A percentile compares a stretch with the other conserved stretches of the same genome.
Conservation (phyloP, 768 basidiomycete species). For the Mycena epipterygia region DNA sequence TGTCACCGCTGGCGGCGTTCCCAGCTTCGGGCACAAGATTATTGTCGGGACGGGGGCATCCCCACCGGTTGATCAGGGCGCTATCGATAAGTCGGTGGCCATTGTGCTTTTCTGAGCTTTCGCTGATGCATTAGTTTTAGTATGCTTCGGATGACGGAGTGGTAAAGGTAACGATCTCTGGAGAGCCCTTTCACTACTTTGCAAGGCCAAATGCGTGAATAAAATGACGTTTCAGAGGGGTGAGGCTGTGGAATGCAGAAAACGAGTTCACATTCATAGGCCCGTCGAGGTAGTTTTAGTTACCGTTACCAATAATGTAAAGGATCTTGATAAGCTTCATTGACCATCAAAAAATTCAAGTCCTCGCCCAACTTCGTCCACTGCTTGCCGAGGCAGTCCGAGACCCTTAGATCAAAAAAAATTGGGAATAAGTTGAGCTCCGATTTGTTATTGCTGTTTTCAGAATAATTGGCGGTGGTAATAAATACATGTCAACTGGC, state of each 20-base stretch:
- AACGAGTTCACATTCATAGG: not conserved
- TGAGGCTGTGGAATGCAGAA: too few relatives aligned
- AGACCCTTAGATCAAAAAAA: not conserved
- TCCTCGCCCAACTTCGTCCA: not conserved
- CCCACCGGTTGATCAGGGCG: slow-evolving; percentile 30
- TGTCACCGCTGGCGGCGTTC: slow-evolving; percentile 26
- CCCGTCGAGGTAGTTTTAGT: slow-evolving; percentile 1
- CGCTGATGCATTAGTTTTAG: slow-evolving; percentile 11
- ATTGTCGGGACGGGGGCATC: slow-evolving; percentile 26
- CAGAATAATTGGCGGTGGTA: too few relatives aligned
- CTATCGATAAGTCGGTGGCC: slow-evolving; percentile 26
- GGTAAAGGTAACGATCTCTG: slow-evolving; percentile 16
- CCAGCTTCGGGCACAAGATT: slow-evolving; percentile 25
- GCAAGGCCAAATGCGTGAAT: not conserved
- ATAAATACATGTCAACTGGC: too few relatives aligned
- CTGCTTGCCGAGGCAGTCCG: not conserved
- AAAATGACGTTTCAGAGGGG: not conserved
- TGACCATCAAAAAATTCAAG: not conserved
- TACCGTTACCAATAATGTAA: slow-evolving; percentile 3
- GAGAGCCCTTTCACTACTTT: slow-evolving; percentile 3
- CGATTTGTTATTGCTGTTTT: too few relatives aligned
- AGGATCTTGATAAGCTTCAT: slow-evolving; percentile 3
- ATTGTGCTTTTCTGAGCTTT: not conserved
- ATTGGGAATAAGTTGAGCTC: too few relatives aligned
- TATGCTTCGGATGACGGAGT: slow-evolving; percentile 14